Conservation (phyloP, 2,329 filamentous ascomycete genomes). For the Fusarium sp. region DNA sequence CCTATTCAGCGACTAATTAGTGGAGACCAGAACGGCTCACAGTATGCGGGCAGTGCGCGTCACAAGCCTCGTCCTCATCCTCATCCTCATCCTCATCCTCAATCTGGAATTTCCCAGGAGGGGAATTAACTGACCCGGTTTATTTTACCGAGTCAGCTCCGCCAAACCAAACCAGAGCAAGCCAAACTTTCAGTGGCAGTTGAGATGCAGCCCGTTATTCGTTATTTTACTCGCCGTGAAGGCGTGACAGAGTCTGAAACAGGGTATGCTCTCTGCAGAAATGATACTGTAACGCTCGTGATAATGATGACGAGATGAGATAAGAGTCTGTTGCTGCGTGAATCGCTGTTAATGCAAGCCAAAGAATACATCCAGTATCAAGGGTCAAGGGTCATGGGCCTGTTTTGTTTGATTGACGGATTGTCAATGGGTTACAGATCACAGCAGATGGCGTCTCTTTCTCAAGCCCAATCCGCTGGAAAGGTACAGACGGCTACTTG, state of each 20-base stretch:
- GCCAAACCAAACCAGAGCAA: conserved; percentile 4
- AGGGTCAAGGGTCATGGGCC: conserved; percentile 32
- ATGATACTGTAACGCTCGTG: conserved; percentile 21
- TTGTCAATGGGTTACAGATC: conserved; percentile 14
- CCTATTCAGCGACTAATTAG: conserved; percentile 41
- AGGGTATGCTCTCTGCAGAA: conserved; percentile 3
- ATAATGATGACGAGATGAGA: conserved; percentile 42
- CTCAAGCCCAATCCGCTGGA: conserved; percentile 6
- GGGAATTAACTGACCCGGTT: conserved; percentile 39
- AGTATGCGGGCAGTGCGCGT: conserved; percentile 32
- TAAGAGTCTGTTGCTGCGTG: conserved; percentile 22
- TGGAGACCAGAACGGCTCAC: conserved; percentile 22
- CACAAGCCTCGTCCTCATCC: conserved; percentile 32
- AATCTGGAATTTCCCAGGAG: conserved; percentile 24
- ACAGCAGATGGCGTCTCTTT: conserved; percentile 12
- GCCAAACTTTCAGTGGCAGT: conserved; percentile 33
- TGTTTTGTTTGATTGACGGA: conserved; percentile 36
- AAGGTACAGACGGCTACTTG: not conserved
- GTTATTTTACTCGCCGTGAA: conserved; percentile 6
- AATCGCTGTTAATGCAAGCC: conserved; percentile 16
- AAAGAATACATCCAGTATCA: conserved; percentile 17
- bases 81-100: no score
- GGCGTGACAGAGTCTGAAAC: conserved; percentile 27
- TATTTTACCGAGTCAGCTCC: conserved; percentile 44
- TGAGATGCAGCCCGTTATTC: conserved; percentile 26